Evolutionary conservation across 2,329 filamentous ascomycete genomes (phyloP), one percentile per base, ranked within the genome.

Genomic region (Pseudogymnoascus sp.): DNA sequence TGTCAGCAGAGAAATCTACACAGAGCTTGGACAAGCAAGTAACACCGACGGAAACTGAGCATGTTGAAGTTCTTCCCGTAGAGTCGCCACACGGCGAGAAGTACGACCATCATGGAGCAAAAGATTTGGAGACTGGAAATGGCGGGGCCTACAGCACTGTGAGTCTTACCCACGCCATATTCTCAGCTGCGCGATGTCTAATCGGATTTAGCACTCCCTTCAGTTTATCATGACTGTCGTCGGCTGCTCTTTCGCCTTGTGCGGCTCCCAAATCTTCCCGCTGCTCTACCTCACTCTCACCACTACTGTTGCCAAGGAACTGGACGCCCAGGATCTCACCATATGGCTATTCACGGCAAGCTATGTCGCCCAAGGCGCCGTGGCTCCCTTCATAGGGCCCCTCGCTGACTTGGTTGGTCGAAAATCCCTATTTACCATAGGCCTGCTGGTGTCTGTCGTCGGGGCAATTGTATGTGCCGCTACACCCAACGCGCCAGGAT

Each of bases 381-480:
- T 67, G 7, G 64, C 63, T 9, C 66, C 66, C n/a, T 67, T 67
- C 41, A 64, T 67, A 17, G 66, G 66, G 9, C 61, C 66, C 6
- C 58, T 67, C 4, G 63, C 66, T 3, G 66, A 67, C 62, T 58
- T 67, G 9, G 40, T 64, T n/a, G 66, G 66, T 2, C 64, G 66
- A 17, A 63, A 63, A 39, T 24, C 40, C 10, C 60, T 67, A 40
- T 62, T 63, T 24, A 47, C 64, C n/a, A 40, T 47, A 11, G 66
- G 66, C 10, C 50, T 63, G 7, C 35, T 54, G 1, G 60, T 64
- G 47, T 62, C 63, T n/a, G 57, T 65, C 36, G 10, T 63, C 33
- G 63, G 63, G 4, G 58, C 57, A 39, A 62, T 66, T n/a, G 58
- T 65, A 21, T 64, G 64, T 58, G 64, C 64, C 5, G 61, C 62